Evolutionary conservation across 2,329 filamentous ascomycete species (phyloP).

Genomic region (Arachnomyces sp.): DNA sequence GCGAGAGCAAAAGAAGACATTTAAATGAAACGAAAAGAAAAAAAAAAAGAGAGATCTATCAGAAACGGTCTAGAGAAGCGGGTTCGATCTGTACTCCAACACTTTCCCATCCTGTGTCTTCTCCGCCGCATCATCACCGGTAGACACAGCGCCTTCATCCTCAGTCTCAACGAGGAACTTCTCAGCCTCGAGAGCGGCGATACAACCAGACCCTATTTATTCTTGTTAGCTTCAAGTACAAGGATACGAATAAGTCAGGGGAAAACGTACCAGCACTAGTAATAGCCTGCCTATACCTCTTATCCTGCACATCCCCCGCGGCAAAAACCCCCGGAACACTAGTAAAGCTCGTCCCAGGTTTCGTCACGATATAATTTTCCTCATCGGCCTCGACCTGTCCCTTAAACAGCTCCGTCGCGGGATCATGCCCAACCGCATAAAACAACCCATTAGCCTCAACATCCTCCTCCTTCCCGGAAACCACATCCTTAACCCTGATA

Average conservation of each 20-base stretch:
- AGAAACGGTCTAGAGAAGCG: conserved; percentile 47
- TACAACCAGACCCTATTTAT: conserved; percentile 71
- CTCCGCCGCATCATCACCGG: conserved; percentile 40
- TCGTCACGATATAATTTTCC: conserved; percentile 85
- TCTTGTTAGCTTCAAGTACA: neutral
- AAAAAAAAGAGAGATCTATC: conserved; percentile 11
- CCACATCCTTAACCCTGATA: conserved; percentile 71
- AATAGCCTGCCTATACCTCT: conserved; percentile 94
- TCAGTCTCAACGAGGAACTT: conserved; percentile 80
- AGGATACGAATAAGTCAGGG: neutral
- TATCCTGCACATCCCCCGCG: conserved; percentile 96
- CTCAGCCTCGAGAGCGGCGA: conserved; percentile 92
- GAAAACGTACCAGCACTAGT: conserved; percentile 80
- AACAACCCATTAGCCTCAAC: conserved; percentile 88
- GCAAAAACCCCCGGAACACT: conserved; percentile 90
- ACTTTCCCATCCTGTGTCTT: conserved; percentile 41
- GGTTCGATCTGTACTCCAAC: conserved; percentile 58
- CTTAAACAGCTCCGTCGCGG: conserved; percentile 84
- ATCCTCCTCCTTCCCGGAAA: conserved; percentile 70
- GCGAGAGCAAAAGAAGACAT: conserved; percentile 6
- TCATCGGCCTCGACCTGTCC: conserved; percentile 79
- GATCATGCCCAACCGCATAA: conserved; percentile 95
- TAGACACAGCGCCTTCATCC: conserved; percentile 40
- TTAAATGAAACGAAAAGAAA: conserved; percentile 3
- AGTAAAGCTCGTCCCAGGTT: conserved; percentile 80